Conservation (phyloP, 805 yeast genomes). For the Candida saitoana region DNA sequence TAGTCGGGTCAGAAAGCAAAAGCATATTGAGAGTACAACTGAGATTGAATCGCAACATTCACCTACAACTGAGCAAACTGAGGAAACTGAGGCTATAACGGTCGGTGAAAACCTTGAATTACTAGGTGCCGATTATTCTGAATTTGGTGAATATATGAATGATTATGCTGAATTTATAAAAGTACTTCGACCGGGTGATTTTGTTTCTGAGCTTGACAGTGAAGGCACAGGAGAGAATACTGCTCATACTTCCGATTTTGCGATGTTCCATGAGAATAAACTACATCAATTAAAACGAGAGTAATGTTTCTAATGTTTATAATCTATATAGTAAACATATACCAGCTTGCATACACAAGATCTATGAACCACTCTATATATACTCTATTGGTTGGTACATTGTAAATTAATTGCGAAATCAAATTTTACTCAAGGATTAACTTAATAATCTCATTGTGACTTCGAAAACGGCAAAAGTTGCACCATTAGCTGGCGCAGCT, state of each 20-base stretch:
- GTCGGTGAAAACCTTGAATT: conserved; percentile 28
- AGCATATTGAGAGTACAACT: conserved; percentile 1
- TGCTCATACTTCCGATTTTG: conserved; percentile 2
- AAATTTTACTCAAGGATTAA: conserved; percentile 12
- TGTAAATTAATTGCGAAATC: too few relatives aligned
- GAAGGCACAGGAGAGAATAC: not conserved
- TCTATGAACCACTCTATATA: not conserved
- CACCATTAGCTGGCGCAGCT: conserved; percentile 98
- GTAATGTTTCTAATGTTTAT: not conserved
- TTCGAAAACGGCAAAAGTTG: conserved; percentile 92
- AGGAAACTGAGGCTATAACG: not conserved
- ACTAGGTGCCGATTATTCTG: conserved; percentile 36
- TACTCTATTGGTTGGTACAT: not conserved
- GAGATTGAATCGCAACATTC: conserved; percentile 15
- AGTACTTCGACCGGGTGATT: conserved; percentile 34
- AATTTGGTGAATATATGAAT: conserved; percentile 38
- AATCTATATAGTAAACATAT: not conserved
- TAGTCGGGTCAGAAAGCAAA: conserved; percentile 20
- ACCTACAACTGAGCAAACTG: conserved; percentile 9
- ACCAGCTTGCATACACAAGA: conserved; percentile 2
- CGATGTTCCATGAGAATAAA: not conserved
- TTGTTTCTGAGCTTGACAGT: conserved; percentile 14
- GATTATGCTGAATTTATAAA: conserved; percentile 41
- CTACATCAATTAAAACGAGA: not conserved
- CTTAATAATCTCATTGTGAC: conserved; percentile 67